Evolutionary conservation across 2,329 filamentous ascomycete species (phyloP).

Genomic region (Diaporthe amygdali): DNA sequence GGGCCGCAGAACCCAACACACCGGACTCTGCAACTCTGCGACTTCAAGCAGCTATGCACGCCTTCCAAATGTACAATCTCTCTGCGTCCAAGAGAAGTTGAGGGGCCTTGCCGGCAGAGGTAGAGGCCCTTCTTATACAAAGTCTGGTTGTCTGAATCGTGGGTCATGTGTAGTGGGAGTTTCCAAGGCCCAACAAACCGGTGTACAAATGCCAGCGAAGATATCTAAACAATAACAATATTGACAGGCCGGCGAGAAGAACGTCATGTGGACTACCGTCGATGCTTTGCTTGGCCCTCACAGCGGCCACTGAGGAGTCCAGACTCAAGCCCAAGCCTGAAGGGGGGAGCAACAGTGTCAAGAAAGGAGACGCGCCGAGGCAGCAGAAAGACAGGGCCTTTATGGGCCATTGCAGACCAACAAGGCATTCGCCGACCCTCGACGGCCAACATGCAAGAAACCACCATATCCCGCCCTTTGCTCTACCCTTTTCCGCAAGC

Average conservation of each 20-base stretch:
- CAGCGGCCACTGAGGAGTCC: not conserved
- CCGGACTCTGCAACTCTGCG: not conserved
- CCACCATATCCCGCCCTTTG: not conserved
- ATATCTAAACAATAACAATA: constrained; percentile 13
- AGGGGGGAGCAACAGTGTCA: not conserved
- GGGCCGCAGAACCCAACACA: not conserved
- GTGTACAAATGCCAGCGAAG: not conserved
- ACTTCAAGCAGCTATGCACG: not conserved
- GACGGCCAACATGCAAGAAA: not conserved
- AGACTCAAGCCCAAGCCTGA: not conserved
- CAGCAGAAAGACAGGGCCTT: constrained; percentile 11
- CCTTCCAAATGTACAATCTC: too few relatives aligned
- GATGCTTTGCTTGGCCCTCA: not conserved
- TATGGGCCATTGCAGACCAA: constrained; percentile 8
- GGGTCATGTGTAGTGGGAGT: not conserved
- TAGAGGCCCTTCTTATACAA: not conserved
- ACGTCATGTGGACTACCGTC: not conserved
- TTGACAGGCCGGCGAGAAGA: not conserved
- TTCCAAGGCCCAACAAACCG: not conserved
- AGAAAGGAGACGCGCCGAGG: not conserved
- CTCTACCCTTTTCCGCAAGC: not conserved
- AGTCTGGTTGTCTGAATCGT: too few relatives aligned
- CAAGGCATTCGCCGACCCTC: not conserved
- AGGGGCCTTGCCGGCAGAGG: too few relatives aligned
- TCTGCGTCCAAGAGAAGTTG: not conserved